Evolutionary conservation across 2,329 filamentous ascomycete species (phyloP), one percentile per base, ranked within the genome.

Genomic region (Coniochaeta sp.): DNA sequence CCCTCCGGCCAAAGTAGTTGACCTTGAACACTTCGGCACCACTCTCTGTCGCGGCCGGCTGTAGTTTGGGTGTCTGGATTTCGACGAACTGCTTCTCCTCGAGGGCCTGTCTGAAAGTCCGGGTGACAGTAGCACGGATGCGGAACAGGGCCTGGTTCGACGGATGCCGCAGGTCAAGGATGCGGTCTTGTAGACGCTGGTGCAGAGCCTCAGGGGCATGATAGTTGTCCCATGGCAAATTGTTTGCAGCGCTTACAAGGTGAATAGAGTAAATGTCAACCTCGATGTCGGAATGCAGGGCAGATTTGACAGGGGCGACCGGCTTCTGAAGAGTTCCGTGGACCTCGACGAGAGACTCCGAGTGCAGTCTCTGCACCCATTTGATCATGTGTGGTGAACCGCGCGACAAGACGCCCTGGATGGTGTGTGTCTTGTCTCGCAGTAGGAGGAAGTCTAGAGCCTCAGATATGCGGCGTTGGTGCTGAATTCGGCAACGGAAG

Each of bases 31-130:
- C 93, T 64, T 91, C 91, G 16, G 93, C 88, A 55, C 93, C 93
- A 55, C 90, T 96, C 73, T 97, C 93, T 0, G 93, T 96, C 1
- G 93, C 93, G 14, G 89, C 88, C 1, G 91, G 90, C 77, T 96
- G 91, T 50, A 97, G 79, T 76, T 96, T 97, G 1, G 93, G 93
- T 0, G 91, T 96, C 71, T 96, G 91, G 62, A 97, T 96, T 74
- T 97, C 93, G 62, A 96, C 88, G 71, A 97, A 97, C 17, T 86
- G 88, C 64, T 88, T 80, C 2, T 82, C 79, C 65, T 93, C 89
- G 0, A 97, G 82, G 1, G 88, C 86, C 11, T 82, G 75, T 57
- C 93, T 89, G 81, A 96, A 97, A 28, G 89, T 81, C 67, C 89
- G 89, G 67, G 89, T 88, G 60, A 96, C 85, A 28, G 86, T 88